Evolutionary conservation across 2,329 filamentous ascomycete genomes (phyloP), one percentile per base, ranked within the genome.

Genomic region (Gremmenia infestans): DNA sequence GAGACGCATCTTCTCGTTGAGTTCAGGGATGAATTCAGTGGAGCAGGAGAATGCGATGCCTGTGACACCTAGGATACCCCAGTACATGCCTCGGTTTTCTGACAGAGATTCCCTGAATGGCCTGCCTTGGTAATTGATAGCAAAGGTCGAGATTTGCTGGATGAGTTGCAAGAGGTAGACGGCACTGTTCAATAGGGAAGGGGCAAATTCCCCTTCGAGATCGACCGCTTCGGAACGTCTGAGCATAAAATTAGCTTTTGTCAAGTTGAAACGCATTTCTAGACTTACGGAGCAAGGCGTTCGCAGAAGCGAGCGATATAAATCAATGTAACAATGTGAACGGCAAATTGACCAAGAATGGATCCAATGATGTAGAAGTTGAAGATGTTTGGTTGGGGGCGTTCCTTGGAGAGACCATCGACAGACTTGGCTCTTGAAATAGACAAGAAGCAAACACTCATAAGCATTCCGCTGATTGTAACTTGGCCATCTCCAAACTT

Each of bases 401-500:
- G 88, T 74, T 99, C 94, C 76, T 97, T 97, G 61, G 93, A 97
- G 23, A 99, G 79, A 37, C 89, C 88, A 75, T 99, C 94, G 52
- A 99, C 94, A 32, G 94, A 90, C 78, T 91, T 94, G 40, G 94
- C 94, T 58, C 94, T 88, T n/a, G 94, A 97, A 68, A 99, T 97
- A 59, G 92, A 97, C 67, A 99, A 77, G 81, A 99, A 99, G 76
- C 94, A 99, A 50, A 99, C 94, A 67, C 92, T 97, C 94, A 99
- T 97, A 72, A 99, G 86, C 89, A 99, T 97, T 65, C 94, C 94
- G 66, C 91, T 97, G 68, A 99, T 97, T 15, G 94, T 99, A 64
- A 97, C 94, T 75, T 99, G 94, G 4, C 92, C 91, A 71, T 99
- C 94, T 55, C 94, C 92, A 70, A 99, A 99, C 77, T 99, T 99